These are phyloP conservation scores for Penicillium antarcticum DNA, from an alignment of 495 filamentous ascomycete species.

Conservation along the genomic window DNA sequence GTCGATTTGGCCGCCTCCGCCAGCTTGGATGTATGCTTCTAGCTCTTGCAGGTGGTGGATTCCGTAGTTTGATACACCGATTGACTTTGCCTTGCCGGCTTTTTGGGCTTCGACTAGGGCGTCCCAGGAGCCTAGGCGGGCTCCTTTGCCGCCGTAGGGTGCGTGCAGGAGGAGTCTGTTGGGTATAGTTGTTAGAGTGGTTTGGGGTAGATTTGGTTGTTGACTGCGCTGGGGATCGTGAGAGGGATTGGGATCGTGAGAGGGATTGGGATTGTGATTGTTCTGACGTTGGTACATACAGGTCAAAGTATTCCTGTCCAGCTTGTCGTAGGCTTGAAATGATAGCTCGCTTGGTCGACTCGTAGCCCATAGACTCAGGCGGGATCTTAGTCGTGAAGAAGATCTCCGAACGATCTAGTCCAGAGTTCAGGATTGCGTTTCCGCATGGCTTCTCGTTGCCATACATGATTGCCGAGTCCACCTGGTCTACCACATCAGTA, in stretches of 20 bases:
- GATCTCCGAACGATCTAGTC: slow-evolving; percentile 41
- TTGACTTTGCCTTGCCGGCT: slow-evolving; percentile 44
- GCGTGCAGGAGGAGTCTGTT: slow-evolving; percentile 50
- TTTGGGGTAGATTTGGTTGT: too few species aligned
- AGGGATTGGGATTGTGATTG: too few species aligned
- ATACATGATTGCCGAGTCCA: slow-evolving; percentile 56
- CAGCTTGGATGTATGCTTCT: slow-evolving; percentile 67
- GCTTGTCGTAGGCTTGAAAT: slow-evolving; percentile 30
- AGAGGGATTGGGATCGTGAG: too few species aligned
- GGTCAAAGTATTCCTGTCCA: slow-evolving; percentile 59
- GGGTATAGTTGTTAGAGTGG: not conserved
- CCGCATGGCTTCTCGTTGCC: slow-evolving; percentile 53
- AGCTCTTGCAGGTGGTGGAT: slow-evolving; percentile 58
- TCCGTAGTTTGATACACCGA: slow-evolving; percentile 56
- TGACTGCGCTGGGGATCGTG: too few species aligned
- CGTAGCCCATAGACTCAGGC: slow-evolving; percentile 48
- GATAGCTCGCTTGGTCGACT: slow-evolving; percentile 36
- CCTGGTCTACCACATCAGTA: slow-evolving; percentile 33
- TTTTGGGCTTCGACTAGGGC: slow-evolving; percentile 52
- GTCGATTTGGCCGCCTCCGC: slow-evolving; percentile 70
- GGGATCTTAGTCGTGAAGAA: slow-evolving; percentile 59
- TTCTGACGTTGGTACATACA: slow-evolving; percentile 38
- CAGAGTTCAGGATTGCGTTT: slow-evolving; percentile 41
- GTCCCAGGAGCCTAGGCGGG: slow-evolving; percentile 43
- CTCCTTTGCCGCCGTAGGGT: slow-evolving; percentile 51